Conservation (phyloP, 306 rosid genomes). For the Trifolium subterraneum region DNA sequence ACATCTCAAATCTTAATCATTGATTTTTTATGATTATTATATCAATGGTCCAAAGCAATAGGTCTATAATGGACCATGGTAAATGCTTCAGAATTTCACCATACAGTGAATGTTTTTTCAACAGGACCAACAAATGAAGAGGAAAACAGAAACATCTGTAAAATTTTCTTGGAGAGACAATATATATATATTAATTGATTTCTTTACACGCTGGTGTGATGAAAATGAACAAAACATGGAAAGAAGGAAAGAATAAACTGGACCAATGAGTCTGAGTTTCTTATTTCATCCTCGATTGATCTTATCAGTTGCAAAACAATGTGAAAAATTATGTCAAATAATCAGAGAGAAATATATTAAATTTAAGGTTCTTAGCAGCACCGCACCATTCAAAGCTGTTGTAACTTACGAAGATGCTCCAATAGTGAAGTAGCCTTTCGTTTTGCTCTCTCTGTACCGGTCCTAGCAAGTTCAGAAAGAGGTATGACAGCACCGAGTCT, state of each 20-base stretch:
- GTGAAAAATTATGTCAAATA: conserved; percentile 53
- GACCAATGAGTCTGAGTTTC: conserved; percentile 58
- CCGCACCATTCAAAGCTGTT: conserved; percentile 55
- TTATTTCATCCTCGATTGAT: conserved; percentile 61
- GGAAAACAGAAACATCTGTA: conserved; percentile 27
- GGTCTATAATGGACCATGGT: not conserved
- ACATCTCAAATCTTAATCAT: not conserved
- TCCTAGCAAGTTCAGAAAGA: conserved; percentile 72
- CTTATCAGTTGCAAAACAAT: conserved; percentile 58
- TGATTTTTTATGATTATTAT: not conserved
- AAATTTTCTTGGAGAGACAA: conserved; percentile 45
- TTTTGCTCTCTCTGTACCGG: conserved; percentile 91
- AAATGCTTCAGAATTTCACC: conserved; percentile 3
- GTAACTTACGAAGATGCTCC: conserved; percentile 81
- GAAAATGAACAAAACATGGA: conserved; percentile 38
- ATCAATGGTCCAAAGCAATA: not conserved
- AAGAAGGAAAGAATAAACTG: conserved; percentile 62
- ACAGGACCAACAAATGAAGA: not conserved
- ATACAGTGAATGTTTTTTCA: conserved; percentile 8
- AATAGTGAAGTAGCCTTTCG: conserved; percentile 87
- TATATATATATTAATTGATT: conserved; percentile 51
- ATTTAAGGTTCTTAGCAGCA: conserved; percentile 43
- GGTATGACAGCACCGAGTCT: conserved; percentile 93
- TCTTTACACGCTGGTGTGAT: conserved; percentile 61
- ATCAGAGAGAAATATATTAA: conserved; percentile 46